These are phyloP conservation scores for Candida boidinii DNA, from an alignment of 805 yeast genomes.

Conservation along the genomic window DNA sequence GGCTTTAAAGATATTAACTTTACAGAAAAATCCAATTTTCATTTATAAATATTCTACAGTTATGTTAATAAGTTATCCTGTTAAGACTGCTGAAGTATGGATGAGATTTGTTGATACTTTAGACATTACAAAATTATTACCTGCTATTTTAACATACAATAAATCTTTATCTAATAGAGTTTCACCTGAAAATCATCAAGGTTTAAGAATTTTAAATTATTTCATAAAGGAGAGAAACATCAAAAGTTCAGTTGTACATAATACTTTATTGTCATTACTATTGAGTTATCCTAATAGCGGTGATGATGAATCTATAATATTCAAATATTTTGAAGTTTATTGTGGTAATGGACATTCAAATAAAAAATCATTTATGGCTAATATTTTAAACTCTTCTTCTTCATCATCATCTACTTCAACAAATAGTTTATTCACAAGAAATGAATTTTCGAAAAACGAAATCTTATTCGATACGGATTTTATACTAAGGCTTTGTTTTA, in stretches of 20 bases:
- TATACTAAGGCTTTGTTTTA: slow-evolving; percentile 64
- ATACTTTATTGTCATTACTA: slow-evolving; percentile 60
- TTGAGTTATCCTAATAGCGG: slow-evolving; percentile 36
- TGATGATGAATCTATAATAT: slow-evolving; percentile 35
- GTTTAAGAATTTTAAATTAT: slow-evolving; percentile 53
- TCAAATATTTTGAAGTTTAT: slow-evolving; percentile 44
- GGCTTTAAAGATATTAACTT: slow-evolving; percentile 51
- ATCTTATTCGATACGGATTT: slow-evolving; percentile 61
- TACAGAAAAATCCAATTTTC: slow-evolving; percentile 34
- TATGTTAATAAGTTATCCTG: slow-evolving; percentile 59
- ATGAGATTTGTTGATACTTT: slow-evolving; percentile 42
- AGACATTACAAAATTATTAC: slow-evolving; percentile 58
- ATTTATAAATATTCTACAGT: slow-evolving; percentile 66
- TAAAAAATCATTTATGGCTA: not conserved
- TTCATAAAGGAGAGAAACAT: slow-evolving; percentile 36
- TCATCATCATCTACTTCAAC: slow-evolving; percentile 7
- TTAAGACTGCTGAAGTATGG: slow-evolving; percentile 73
- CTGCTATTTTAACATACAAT: slow-evolving; percentile 67
- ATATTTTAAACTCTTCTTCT: too few relatives aligned
- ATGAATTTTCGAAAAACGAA: slow-evolving; percentile 14
- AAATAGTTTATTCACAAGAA: slow-evolving; percentile 6
- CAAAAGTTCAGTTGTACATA: slow-evolving; percentile 48
- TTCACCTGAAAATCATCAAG: slow-evolving; percentile 46
- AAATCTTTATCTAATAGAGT: slow-evolving; percentile 28
- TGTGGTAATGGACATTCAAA: too few relatives aligned